phyloP scores from a whole-genome alignment of 306 rosid species.

The Leucaena leucocephala region DNA sequence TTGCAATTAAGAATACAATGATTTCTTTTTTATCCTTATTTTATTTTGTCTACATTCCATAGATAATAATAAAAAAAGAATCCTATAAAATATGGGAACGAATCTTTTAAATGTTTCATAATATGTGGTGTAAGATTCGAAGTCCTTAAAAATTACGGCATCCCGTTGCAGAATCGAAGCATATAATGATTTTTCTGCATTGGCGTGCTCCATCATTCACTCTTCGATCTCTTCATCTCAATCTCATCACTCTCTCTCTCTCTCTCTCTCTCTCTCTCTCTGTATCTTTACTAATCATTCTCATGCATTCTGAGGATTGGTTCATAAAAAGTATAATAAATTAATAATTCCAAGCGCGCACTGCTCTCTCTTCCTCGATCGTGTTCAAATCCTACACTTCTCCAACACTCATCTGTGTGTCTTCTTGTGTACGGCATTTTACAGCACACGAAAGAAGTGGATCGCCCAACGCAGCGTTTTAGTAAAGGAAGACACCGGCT shows the following conservation, averaged over 20 bases:
- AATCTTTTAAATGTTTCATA: too few species aligned
- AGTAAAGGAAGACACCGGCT: not conserved
- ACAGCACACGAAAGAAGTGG: not conserved
- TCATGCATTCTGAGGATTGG: too few species aligned
- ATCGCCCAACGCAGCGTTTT: too few species aligned
- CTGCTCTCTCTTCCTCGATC: slow-evolving; percentile 12
- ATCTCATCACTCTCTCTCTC: slow-evolving; percentile 30
- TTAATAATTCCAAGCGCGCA: slow-evolving; percentile 40
- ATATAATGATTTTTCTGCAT: slow-evolving; percentile 46
- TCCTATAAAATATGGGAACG: too few species aligned
- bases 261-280: not conserved
- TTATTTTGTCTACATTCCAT: too few species aligned
- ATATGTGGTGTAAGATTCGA: too few species aligned
- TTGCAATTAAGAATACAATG: too few species aligned
- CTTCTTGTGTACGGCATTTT: not conserved
- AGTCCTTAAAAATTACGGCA: too few species aligned
- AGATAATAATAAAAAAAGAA: too few species aligned
- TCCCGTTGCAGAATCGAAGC: slow-evolving; percentile 29
- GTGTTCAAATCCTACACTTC: slow-evolving; percentile 19
- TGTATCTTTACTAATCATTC: too few species aligned
- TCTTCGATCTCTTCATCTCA: not conserved
- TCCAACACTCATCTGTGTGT: not conserved
- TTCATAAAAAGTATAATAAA: not conserved
- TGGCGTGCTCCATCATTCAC: slow-evolving; percentile 60
- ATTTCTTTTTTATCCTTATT: too few species aligned